Base-by-base conservation (phyloP, 371 early-diverging fungal species). In the Mortierella sp. region DNA sequence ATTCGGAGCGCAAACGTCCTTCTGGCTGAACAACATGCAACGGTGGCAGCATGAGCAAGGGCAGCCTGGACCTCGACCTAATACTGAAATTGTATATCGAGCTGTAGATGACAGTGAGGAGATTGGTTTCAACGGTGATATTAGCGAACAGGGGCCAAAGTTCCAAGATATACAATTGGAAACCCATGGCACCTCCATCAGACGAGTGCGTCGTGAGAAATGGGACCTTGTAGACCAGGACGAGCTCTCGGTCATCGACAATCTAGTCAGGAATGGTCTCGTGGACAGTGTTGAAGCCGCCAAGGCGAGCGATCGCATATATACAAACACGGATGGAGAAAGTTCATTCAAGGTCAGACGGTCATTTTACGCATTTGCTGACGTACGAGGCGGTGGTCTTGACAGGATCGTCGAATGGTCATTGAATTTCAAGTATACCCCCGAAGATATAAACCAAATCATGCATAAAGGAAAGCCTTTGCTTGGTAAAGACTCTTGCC, bases 321-420 rank as follows among this genome's bases (percentile, higher is more conserved):
- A 28, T 23, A 26, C 26, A 3, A 12, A 5, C 22, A 17, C 8
- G 55, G 47, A 37, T 26, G 57, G 23, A 5, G 53, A 70, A 42
- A 66, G 42, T 17, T 29, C 53, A 9, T 57, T 66, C 31, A 54
- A 10, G 3, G 40, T 61, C n/a, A 53, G 22, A 17, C 54, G 57
- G 19, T 42, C 59, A 13, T 69, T 78, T 34, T 72, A 53, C 40
- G 73, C 70, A 1, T 62, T 72, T 62, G 42, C 42, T 2, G 73
- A 78, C 53, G 73, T 78, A 8, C 68, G 73, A 0, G 69, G 78
- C 9, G 78, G 69, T 13, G 73, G 66, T 8, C 31, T 78, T n/a
- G 59, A 72, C 47, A 65, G 62, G 40, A 65, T 72, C 19, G 63
- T 72, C 22, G 23, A 62, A 1, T 72, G 73, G 72, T 66, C 70